phyloP scores from a whole-genome alignment of 2,329 filamentous ascomycete genomes.

The Elsinoe perseae region DNA sequence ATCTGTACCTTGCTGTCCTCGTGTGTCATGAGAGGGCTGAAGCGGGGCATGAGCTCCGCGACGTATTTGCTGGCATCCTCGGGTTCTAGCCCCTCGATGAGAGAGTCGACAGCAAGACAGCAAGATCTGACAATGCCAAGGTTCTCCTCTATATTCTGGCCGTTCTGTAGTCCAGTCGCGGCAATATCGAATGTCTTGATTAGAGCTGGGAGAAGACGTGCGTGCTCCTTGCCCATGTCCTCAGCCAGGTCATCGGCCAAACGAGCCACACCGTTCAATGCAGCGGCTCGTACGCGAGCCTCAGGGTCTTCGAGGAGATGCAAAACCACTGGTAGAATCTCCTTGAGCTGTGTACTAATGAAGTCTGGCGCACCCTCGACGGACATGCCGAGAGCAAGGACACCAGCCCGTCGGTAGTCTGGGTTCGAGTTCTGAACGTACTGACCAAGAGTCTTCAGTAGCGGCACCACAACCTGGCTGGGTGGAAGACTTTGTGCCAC shows the following conservation, averaged over 20 bases:
- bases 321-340: conserved; percentile 77
- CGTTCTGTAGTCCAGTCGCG: conserved; percentile 52
- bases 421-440: conserved; percentile 70
- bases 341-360: conserved; percentile 82
- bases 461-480: conserved; percentile 85
- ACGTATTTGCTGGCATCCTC: conserved; percentile 77
- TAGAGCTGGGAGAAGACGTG: conserved; percentile 72
- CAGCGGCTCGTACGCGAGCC: conserved; percentile 73
- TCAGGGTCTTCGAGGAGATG: conserved; percentile 79
- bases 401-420: conserved; percentile 78
- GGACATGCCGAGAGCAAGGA: conserved; percentile 84
- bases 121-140: conserved; percentile 81
- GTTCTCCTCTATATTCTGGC: conserved; percentile 62
- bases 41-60: conserved; percentile 70
- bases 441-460: conserved; percentile 75
- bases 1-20: conserved; percentile 85
- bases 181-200: conserved; percentile 84
- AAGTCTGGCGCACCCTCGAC: conserved; percentile 97
- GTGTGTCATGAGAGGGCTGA: conserved; percentile 76
- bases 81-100: conserved; percentile 76
- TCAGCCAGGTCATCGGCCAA: conserved; percentile 90
- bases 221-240: conserved; percentile 78
- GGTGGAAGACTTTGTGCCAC: conserved; percentile 82
- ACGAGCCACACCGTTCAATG: conserved; percentile 78
- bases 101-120: conserved; percentile 82